A percentile compares a stretch with the other conserved stretches of the same genome.
These are phyloP conservation scores for Fibroporia radiculosa DNA, from an alignment of 768 basidiomycete species.

Conservation along the genomic window DNA sequence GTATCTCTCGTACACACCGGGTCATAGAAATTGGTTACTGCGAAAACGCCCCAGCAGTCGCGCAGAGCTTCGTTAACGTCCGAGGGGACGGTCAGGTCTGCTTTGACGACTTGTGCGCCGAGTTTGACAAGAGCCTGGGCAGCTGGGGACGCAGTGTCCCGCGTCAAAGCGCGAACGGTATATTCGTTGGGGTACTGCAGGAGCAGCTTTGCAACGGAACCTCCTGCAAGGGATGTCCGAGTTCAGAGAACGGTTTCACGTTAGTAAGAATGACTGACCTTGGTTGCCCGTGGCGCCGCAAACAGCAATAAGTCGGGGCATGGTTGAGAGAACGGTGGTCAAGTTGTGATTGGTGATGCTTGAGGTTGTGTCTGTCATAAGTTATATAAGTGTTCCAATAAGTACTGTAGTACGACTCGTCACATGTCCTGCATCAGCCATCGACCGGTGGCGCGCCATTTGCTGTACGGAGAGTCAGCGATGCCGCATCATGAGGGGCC, in stretches of 20 bases:
- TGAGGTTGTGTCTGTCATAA: not conserved
- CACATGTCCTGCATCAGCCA: too few relatives aligned
- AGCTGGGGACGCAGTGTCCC: conserved; percentile 7
- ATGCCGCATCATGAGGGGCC: too few relatives aligned
- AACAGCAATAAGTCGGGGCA: conserved; percentile 13
- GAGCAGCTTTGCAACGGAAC: conserved; percentile 13
- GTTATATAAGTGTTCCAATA: too few relatives aligned
- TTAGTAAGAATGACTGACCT: conserved; percentile 2
- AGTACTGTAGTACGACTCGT: too few relatives aligned
- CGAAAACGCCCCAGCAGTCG: conserved; percentile 16
- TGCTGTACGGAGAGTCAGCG: too few relatives aligned
- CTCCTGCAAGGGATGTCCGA: conserved; percentile 3
- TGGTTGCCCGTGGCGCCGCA: conserved; percentile 15
- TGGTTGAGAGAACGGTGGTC: too few relatives aligned
- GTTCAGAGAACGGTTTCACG: not conserved
- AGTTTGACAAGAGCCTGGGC: conserved; percentile 7
- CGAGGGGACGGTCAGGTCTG: conserved; percentile 11
- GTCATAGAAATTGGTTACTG: conserved; percentile 17
- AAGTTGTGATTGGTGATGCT: not conserved
- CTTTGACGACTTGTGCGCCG: conserved; percentile 12
- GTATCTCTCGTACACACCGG: conserved; percentile 5
- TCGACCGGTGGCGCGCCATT: too few relatives aligned
- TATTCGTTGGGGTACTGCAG: conserved; percentile 10
- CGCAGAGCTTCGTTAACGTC: conserved; percentile 8
- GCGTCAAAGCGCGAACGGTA: conserved; percentile 11